These are phyloP conservation scores for Daucus carota DNA, from an alignment of 129 eudicot species.

Conservation along the genomic window DH1_v3.0 NC_030381.2:54580501-54581000, in stretches of 20 bases:
- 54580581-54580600: neutral
- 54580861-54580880: neutral
- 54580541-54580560: conserved; percentile 1
- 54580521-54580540: conserved; percentile 21
- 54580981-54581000: neutral
- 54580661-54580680: neutral
- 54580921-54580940: neutral
- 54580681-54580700: neutral
- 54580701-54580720: neutral
- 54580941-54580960: neutral
- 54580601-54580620: neutral
- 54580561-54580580: neutral
- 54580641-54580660: neutral
- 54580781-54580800: neutral
- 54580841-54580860: neutral
- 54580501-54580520: conserved; percentile 31
- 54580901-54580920: neutral
- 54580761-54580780: neutral
- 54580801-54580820: neutral
- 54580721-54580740: neutral
- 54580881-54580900: neutral
- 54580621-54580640: neutral
- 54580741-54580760: neutral
- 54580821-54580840: neutral
- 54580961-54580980: neutral